Evolutionary conservation across 768 basidiomycete species (phyloP), one percentile per base, ranked within the genome.

Genomic region (Boletus coccyginus): DNA sequence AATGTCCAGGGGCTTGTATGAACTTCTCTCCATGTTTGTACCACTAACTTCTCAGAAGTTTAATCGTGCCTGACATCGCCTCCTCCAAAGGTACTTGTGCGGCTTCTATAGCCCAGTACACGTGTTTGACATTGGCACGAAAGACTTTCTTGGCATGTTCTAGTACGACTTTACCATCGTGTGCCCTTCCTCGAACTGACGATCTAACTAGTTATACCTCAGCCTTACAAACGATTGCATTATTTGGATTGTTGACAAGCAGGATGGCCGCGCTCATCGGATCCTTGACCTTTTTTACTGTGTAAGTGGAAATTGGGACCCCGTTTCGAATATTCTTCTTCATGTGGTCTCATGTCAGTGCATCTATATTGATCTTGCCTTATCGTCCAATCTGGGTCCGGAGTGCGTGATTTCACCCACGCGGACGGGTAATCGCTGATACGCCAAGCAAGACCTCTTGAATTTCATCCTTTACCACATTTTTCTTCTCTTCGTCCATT

Each of bases 401-500:
- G 46, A 74, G 77, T 79, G 46, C 46, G 76, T 68, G 14, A 38
- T 42, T 10, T n/a, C 17, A 11, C 42, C 52, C 41, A 33, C 27
- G 46, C 42, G 5, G 31, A 52, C 43, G 50, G 27, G 32, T 11
- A 31, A 44, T n/a, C n/a, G 39, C 50, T 62, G 24, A 66, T 43
- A 46, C 29, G 21, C 45, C 46, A 39, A 41, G 32, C 11, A 58
- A 86, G 84, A 80, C 65, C 75, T 85, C 70, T 78, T 89, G 63
- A 84, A 87, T 73, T 88, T 90, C 63, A 70, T 87, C 50, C 65
- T 90, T n/a, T 95, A 89, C 69, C 88, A 93, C 58, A 77, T 74
- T 5, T 93, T 95, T 70, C 73, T 96, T 57, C 81, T 94, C 19
- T 92, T 88, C 66, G 81, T 89, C 5, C 84, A 86, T 68, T 87